Conservation (phyloP, 2,329 filamentous ascomycete genomes). For the Phialophora chinensis region DNA sequence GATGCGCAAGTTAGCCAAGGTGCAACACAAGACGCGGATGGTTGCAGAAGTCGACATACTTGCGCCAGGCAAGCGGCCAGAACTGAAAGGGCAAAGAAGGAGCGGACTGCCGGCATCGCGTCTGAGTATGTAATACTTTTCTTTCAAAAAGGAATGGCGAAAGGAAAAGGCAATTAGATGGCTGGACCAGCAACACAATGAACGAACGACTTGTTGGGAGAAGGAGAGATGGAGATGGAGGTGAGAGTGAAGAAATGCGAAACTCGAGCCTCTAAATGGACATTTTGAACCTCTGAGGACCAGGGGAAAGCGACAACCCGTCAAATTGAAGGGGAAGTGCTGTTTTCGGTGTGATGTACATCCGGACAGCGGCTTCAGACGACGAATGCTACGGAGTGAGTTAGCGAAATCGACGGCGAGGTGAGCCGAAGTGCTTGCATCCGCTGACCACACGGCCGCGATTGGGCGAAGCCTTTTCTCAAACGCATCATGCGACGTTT, state of each 20-base stretch:
- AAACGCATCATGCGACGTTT: slow-evolving; percentile 35
- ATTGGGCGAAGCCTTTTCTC: slow-evolving; percentile 32
- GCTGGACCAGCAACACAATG: slow-evolving; percentile 37
- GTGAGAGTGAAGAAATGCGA: slow-evolving; percentile 20
- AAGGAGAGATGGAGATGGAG: slow-evolving; percentile 24
- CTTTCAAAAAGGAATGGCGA: slow-evolving; percentile 26
- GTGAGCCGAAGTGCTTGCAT: slow-evolving; percentile 20
- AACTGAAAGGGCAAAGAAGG: slow-evolving; percentile 33
- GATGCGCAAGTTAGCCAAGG: slow-evolving; percentile 10
- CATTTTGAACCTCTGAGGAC: slow-evolving; percentile 21
- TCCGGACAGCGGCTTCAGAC: slow-evolving; percentile 38
- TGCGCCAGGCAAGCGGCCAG: slow-evolving; percentile 41
- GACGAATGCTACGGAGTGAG: slow-evolving; percentile 29
- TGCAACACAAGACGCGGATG: slow-evolving; percentile 6
- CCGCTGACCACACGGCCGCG: slow-evolving; percentile 18
- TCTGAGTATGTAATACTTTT: slow-evolving; percentile 21
- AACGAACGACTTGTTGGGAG: slow-evolving; percentile 34
- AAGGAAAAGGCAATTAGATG: slow-evolving; percentile 29
- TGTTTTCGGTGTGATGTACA: slow-evolving; percentile 32
- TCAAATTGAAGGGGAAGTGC: slow-evolving; percentile 33
- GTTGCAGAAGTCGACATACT: slow-evolving; percentile 26
- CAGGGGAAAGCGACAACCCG: slow-evolving; percentile 17
- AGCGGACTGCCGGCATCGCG: slow-evolving; percentile 37
- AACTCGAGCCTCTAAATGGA: slow-evolving; percentile 32
- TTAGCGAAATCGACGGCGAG: slow-evolving; percentile 17